Evolutionary conservation across 441 rosid genomes (phyloP), one percentile per base, ranked within the genome.

Genomic region (Pelargonium fulgidum): DNA sequence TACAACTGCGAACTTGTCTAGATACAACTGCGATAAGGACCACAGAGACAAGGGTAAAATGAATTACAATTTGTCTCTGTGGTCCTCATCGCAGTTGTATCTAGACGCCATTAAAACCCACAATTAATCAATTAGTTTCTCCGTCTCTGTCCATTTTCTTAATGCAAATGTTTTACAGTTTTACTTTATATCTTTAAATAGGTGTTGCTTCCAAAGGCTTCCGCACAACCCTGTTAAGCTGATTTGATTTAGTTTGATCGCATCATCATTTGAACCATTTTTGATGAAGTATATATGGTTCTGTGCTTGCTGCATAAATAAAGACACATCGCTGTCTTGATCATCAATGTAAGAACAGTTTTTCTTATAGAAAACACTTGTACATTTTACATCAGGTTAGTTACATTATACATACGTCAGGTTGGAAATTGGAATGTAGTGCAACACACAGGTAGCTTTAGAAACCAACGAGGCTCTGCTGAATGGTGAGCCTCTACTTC

Each of bases 401-500:
- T 56, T 56, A 56, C 62, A 56, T 56, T 56, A 56, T 56, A 19
- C 20, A 17, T 56, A 10, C 17, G 26, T 56, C 20, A 56, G 19
- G 62, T 56, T 56, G 62, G 62, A 19, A 56, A 56, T 56, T 2
- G 62, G 62, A 56, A 56, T 10, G 20, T 19, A 56, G 62, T 54
- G 61, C 61, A 16, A 54, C 61, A 54, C 22, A 16, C 22, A 19
- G 7, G 22, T 2, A 54, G 14, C 22, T 4, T 50, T n/a, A 50
- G 58, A 50, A 50, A 50, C 20, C 14, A 50, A 50, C 3, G 17
- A 50, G 7, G n/a, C 14, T 47, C 14, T 47, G 13, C 13, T 47
- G 52, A 47, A 47, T 45, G 13, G n/a, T 13, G 12, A 45, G 10
- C 50, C n/a, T 45, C 13, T 45, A 47, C 16, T 13, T 29, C 3